Evolutionary conservation across 768 basidiomycete species (phyloP).

Genomic region (Cystofilobasidium bisporidii): DNA sequence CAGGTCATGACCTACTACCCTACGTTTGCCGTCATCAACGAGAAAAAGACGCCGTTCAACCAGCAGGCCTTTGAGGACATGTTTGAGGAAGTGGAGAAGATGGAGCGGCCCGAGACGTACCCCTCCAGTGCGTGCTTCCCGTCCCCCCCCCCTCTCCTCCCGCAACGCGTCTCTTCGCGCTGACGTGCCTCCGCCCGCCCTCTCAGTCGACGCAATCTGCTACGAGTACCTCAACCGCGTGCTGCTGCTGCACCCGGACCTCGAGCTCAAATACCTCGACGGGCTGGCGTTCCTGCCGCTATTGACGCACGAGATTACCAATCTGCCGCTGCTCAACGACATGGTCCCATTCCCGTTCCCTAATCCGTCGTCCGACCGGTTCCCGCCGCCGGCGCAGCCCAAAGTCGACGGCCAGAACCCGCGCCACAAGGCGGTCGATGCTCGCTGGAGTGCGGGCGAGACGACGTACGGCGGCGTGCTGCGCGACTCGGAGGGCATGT

Average conservation of each 20-base stretch:
- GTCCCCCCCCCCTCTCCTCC: not conserved
- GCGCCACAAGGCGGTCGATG: not conserved
- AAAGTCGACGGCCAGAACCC: not conserved
- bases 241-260: not conserved
- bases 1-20: conserved; percentile 14
- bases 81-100: conserved; percentile 7
- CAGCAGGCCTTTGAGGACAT: not conserved
- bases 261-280: conserved; percentile 10
- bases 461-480: not conserved
- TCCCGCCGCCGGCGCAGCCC: not conserved
- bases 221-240: conserved; percentile 25
- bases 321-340: conserved; percentile 12
- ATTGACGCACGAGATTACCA: conserved; percentile 11
- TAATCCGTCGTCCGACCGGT: conserved; percentile 1
- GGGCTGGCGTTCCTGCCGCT: conserved; percentile 13
- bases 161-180: no score
- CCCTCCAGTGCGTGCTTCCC: not conserved
- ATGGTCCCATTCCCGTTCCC: conserved; percentile 10
- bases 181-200: not conserved
- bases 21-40: conserved; percentile 1
- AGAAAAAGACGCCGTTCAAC: not conserved
- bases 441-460: conserved; percentile 1
- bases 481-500: conserved; percentile 5
- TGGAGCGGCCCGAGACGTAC: not conserved
- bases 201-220: conserved; percentile 9